These are phyloP conservation scores for Saccharomycopsis amapae DNA, from an alignment of 805 yeast genomes.

Conservation along the genomic window DNA sequence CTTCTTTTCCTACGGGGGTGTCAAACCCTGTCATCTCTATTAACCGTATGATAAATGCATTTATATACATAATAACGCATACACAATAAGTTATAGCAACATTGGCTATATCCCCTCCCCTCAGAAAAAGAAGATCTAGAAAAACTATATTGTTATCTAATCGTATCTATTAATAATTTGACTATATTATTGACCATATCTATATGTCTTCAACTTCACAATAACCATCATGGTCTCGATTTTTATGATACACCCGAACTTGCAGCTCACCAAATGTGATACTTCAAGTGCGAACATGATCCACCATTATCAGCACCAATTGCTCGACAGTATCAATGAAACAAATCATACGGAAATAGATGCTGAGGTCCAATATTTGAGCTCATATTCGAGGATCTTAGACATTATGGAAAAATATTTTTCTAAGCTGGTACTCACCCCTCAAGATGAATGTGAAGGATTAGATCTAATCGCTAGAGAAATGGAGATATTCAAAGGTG, in stretches of 20 bases:
- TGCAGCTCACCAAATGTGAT: slow-evolving; percentile 17
- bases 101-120: no score
- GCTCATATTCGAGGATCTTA: slow-evolving; percentile 9
- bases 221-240: slow-evolving; percentile 18
- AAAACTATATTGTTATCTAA: no score
- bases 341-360: slow-evolving; percentile 1
- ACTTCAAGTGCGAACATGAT: slow-evolving; percentile 11
- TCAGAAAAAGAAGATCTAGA: no score
- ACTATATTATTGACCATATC: not conserved
- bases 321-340: not conserved
- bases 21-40: no score
- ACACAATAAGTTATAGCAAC: no score
- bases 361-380: slow-evolving; percentile 14
- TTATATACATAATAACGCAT: no score
- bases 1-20: not conserved
- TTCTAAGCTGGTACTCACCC: slow-evolving; percentile 15
- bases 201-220: not conserved
- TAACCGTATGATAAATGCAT: no score
- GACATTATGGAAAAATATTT: slow-evolving; percentile 15
- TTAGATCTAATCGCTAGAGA: slow-evolving; percentile 14
- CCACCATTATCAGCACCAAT: slow-evolving; percentile 6
- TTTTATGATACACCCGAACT: slow-evolving; percentile 18
- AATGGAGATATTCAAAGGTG: slow-evolving; percentile 14
- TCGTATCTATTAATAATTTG: no score
- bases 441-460: slow-evolving; percentile 16